phyloP scores from a whole-genome alignment of 2,329 filamentous ascomycete species.

The Pezicula carpinea region DNA sequence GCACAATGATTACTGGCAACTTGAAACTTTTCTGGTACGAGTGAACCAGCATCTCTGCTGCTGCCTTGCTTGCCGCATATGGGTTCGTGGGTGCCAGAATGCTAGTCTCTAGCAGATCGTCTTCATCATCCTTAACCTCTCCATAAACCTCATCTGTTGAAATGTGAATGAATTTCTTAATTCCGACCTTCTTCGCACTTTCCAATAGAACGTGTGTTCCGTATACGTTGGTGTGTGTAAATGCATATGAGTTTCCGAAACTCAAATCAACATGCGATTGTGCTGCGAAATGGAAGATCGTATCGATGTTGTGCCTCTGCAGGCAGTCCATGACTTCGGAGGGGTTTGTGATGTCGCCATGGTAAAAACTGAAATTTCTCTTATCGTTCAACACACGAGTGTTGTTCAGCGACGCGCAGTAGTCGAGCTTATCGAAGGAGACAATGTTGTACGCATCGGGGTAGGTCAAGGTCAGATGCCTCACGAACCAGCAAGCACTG shows the following conservation, averaged over 20 bases:
- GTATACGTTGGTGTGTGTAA: constrained; percentile 77
- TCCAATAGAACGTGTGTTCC: constrained; percentile 81
- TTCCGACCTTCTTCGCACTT: constrained; percentile 65
- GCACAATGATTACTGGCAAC: constrained; percentile 72
- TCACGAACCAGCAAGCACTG: constrained; percentile 78
- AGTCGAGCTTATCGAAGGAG: constrained; percentile 81
- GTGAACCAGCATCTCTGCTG: constrained; percentile 80
- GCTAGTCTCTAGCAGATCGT: constrained; percentile 68
- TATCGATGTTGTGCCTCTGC: constrained; percentile 68
- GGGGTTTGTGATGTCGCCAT: constrained; percentile 72
- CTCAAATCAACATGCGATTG: constrained; percentile 79
- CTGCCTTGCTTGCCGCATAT: constrained; percentile 76
- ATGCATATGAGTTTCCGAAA: constrained; percentile 77
- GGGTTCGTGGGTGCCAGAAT: constrained; percentile 77
- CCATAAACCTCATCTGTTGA: constrained; percentile 86
- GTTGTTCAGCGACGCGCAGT: constrained; percentile 78
- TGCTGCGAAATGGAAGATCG: constrained; percentile 80
- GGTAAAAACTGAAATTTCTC: constrained; percentile 73
- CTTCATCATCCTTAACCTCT: constrained; percentile 67
- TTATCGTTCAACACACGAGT: constrained; percentile 62
- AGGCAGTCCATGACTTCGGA: constrained; percentile 67
- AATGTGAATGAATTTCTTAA: constrained; percentile 74
- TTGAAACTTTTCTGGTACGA: constrained; percentile 83
- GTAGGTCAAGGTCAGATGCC: constrained; percentile 72
- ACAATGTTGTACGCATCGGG: constrained; percentile 71